Evolutionary conservation across 768 basidiomycete genomes (phyloP).

Genomic region (Agrocybe pediades): DNA sequence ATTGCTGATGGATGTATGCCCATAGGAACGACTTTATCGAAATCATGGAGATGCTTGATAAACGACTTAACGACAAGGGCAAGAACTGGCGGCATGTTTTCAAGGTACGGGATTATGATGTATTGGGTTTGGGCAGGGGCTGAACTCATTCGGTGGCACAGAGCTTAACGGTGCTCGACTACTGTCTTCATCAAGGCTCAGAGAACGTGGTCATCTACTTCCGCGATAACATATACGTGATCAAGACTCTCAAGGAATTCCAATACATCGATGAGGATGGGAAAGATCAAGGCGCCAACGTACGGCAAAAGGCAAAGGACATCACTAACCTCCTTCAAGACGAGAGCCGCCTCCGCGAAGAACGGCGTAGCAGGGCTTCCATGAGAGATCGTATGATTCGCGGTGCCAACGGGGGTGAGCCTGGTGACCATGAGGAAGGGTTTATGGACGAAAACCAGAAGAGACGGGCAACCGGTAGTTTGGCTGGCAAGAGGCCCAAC

Average conservation of each 20-base stretch:
- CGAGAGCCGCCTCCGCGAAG: constrained; percentile 80
- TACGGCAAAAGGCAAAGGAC: constrained; percentile 96
- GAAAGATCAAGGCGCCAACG: constrained; percentile 98
- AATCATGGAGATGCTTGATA: constrained; percentile 99
- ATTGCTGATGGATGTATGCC: neutral
- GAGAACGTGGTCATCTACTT: constrained; percentile 99
- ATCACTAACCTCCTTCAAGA: constrained; percentile 94
- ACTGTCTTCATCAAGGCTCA: constrained; percentile 92
- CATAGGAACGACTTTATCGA: constrained; percentile 92
- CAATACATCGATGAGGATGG: constrained; percentile 94
- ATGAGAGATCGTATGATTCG: constrained; percentile 96
- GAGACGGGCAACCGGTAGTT: constrained; percentile 17
- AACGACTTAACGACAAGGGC: constrained; percentile 97
- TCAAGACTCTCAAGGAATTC: constrained; percentile 99
- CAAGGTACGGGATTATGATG: constrained; percentile 60
- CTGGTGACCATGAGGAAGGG: constrained; percentile 32
- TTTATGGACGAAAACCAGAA: constrained; percentile 50
- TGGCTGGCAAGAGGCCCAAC: constrained; percentile 33
- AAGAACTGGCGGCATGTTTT: constrained; percentile 99
- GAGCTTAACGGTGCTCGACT: constrained; percentile 94
- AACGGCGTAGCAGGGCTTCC: constrained; percentile 77
- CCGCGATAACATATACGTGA: constrained; percentile 93
- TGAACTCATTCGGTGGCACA: constrained; percentile 26
- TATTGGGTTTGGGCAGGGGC: no score
- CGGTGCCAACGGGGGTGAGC: constrained; percentile 39